Percentiles rank a stretch among this genome's conserved stretches.
These are phyloP conservation scores for Aspergillus sclerotioniger DNA, from an alignment of 495 filamentous ascomycete genomes.

Conservation along the genomic window DNA sequence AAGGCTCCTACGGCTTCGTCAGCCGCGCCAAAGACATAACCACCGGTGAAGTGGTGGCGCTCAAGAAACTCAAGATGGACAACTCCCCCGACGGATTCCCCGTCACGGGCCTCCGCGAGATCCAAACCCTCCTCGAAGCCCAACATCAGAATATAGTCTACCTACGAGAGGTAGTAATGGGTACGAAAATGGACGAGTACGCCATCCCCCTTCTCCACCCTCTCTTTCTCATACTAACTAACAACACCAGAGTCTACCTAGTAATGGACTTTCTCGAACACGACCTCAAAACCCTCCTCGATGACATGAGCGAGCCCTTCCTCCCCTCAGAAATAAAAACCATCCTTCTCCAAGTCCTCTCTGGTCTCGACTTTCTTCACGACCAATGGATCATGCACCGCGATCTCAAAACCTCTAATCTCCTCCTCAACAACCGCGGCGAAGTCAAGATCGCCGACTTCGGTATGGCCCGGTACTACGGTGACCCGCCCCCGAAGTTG, in stretches of 20 bases:
- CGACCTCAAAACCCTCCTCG: slow-evolving; percentile 90
- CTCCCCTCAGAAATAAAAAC: slow-evolving; percentile 91
- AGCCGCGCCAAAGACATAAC: slow-evolving; percentile 76
- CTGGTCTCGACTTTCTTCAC: slow-evolving; percentile 85
- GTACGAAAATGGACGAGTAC: slow-evolving; percentile 74
- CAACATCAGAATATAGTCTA: slow-evolving; percentile 75
- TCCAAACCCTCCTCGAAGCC: slow-evolving; percentile 64
- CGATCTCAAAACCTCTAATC: slow-evolving; percentile 94
- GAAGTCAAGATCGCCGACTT: slow-evolving; percentile 97
- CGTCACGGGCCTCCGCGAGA: slow-evolving; percentile 89
- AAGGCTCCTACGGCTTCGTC: slow-evolving; percentile 94
- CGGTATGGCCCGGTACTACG: slow-evolving; percentile 91
- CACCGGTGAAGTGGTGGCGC: slow-evolving; percentile 83
- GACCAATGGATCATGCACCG: slow-evolving; percentile 91
- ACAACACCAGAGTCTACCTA: slow-evolving; percentile 68
- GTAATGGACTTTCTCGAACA: slow-evolving; percentile 99
- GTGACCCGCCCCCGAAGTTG: slow-evolving; percentile 76
- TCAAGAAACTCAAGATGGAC: slow-evolving; percentile 95
- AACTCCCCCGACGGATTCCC: slow-evolving; percentile 81
- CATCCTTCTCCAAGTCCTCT: slow-evolving; percentile 75
- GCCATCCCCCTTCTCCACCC: slow-evolving; percentile 25
- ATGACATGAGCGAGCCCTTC: slow-evolving; percentile 93
- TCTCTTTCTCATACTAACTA: background rate
- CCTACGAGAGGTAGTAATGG: slow-evolving; percentile 83
- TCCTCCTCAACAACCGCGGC: slow-evolving; percentile 92